Base-by-base conservation (phyloP, 2,329 filamentous ascomycete genomes). In the Aulographum hederae region DNA sequence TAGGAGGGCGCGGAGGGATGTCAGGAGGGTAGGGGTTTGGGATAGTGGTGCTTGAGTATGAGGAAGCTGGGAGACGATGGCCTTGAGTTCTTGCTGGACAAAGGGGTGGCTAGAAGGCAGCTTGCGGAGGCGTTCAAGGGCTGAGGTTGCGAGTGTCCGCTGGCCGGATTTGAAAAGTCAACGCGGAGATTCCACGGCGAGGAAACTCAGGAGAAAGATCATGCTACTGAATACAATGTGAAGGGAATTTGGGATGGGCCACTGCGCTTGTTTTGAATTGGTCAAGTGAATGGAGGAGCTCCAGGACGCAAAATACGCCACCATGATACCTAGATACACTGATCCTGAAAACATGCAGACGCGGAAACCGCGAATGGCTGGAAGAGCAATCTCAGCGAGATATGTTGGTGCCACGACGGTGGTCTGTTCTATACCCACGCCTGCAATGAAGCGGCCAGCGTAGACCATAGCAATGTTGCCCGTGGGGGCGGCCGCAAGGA, bases 1-100 rank as follows among this genome's bases (percentile, higher is more conserved):
- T 48, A 84, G 66, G 43, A 80, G 63, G 52, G 84, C 78, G 44
- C n/a, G n/a, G n/a, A n/a, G n/a, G n/a, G n/a, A n/a, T n/a, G n/a
- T n/a, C n/a, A n/a, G n/a, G n/a, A n/a, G n/a, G n/a, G n/a, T n/a
- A n/a, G n/a, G n/a, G n/a, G n/a, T n/a, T n/a, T n/a, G n/a, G n/a
- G n/a, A n/a, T n/a, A n/a, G n/a, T n/a, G n/a, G n/a, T n/a, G n/a
- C n/a, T n/a, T n/a, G n/a, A n/a, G n/a, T n/a, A n/a, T n/a, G n/a
- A n/a, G n/a, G n/a, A n/a, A n/a, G n/a, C 30, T 75, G 65, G 14
- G 60, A 56, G 39, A 70, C 67, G 48, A 85, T 82, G 36, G 61
- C 64, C 34, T 58, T 57, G 32, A 78, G 8, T 17, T 38, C 17
- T 26, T 38, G 37, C 27, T 46, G 46, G 2, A 52, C 43, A 31